phyloP scores from a whole-genome alignment of 495 filamentous ascomycete species.

The Lepraria neglecta region DNA sequence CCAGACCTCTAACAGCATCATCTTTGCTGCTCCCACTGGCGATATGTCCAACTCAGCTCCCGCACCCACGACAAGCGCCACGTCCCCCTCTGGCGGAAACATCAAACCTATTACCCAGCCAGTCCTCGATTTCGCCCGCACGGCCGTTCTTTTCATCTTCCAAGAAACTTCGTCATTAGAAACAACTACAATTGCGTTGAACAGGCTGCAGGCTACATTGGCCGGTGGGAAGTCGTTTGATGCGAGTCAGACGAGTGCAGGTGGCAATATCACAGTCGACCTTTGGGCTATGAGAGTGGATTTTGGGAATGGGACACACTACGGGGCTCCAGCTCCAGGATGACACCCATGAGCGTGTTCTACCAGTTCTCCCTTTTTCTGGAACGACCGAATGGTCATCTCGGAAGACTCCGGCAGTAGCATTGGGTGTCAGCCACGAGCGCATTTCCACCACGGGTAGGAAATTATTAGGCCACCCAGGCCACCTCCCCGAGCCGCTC shows the following conservation, averaged over 20 bases:
- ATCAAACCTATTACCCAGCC: slow-evolving; percentile 22
- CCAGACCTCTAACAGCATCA: slow-evolving; percentile 41
- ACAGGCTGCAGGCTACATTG: slow-evolving; percentile 37
- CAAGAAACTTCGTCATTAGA: slow-evolving; percentile 41
- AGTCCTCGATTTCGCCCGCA: slow-evolving; percentile 43
- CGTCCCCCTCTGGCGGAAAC: slow-evolving; percentile 15
- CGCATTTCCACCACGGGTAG: background rate
- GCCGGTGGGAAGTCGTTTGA: slow-evolving; percentile 22
- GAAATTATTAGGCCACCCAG: background rate
- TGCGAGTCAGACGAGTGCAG: slow-evolving; percentile 13
- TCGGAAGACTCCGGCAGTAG: too few species aligned
- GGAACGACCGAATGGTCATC: background rate
- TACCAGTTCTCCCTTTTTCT: background rate
- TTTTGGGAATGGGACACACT: slow-evolving; percentile 37
- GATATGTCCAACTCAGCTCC: slow-evolving; percentile 12
- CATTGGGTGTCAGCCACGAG: too few species aligned
- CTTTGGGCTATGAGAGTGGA: slow-evolving; percentile 42
- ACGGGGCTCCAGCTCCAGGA: slow-evolving; percentile 32
- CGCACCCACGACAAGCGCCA: slow-evolving; percentile 19
- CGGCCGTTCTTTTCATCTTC: slow-evolving; percentile 46
- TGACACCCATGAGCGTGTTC: background rate
- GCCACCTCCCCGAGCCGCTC: background rate
- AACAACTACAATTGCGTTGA: slow-evolving; percentile 34
- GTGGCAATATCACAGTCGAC: slow-evolving; percentile 37
- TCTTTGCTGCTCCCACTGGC: slow-evolving; percentile 34